Conservation (phyloP, 139 green algal genomes). For the Picochlorum sp. region DNA sequence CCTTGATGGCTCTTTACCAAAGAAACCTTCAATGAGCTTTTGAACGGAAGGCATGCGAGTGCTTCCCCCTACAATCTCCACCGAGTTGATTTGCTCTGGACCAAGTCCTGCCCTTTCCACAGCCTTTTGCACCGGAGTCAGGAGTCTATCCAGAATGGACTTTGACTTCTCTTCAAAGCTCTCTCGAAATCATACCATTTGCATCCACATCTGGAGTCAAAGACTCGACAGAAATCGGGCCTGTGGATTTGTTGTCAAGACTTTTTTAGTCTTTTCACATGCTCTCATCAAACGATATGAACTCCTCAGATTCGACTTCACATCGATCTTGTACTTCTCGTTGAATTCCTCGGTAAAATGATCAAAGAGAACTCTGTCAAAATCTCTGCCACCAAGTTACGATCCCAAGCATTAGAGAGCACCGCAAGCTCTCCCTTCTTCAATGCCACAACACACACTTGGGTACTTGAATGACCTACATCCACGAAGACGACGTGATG, state of each 20-base stretch:
- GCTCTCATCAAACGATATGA: conserved; percentile 72
- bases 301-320: conserved; percentile 67
- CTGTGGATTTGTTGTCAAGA: conserved; percentile 86
- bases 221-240: conserved; percentile 87
- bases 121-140: conserved; percentile 34
- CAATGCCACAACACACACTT: conserved; percentile 89
- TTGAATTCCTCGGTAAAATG: conserved; percentile 86
- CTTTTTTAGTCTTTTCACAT: conserved; percentile 81
- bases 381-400: conserved; percentile 81
- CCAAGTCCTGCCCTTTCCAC: conserved; percentile 55
- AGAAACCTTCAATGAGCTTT: conserved; percentile 36
- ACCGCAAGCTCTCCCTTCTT: conserved; percentile 83
- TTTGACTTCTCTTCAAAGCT: conserved; percentile 80
- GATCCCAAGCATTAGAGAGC: conserved; percentile 81
- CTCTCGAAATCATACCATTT: conserved; percentile 52
- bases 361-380: conserved; percentile 88
- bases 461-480: conserved; percentile 76
- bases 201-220: conserved; percentile 92
- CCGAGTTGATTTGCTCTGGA: conserved; percentile 57
- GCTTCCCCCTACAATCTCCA: conserved; percentile 85
- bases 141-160: conserved; percentile 46
- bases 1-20: conserved; percentile 54
- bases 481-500: conserved; percentile 93
- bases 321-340: conserved; percentile 77
- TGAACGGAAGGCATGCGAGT: conserved; percentile 78